These are phyloP conservation scores for Aspergillus mulundensis DNA, from an alignment of 495 filamentous ascomycete species.

Conservation along the genomic window DNA sequence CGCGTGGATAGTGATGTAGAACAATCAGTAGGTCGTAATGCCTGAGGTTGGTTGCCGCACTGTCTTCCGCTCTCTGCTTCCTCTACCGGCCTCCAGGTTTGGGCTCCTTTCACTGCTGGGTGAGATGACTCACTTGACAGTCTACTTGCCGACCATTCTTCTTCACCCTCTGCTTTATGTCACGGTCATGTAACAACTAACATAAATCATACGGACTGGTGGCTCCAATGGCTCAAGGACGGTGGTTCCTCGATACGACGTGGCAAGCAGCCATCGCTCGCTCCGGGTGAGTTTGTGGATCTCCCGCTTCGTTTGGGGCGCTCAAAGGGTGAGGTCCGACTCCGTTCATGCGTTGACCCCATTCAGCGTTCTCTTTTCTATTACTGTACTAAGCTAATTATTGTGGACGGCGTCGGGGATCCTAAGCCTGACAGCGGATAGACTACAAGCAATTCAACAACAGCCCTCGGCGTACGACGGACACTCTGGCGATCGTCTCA, in stretches of 20 bases:
- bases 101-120: too few relatives aligned
- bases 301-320: constrained; percentile 16
- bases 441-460: neutral
- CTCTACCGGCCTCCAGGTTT: neutral
- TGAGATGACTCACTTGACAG: constrained; percentile 6
- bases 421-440: neutral
- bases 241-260: constrained; percentile 16
- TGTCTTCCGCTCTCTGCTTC: neutral
- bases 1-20: neutral
- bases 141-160: neutral
- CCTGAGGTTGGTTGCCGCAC: neutral
- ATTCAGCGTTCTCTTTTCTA: neutral
- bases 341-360: neutral
- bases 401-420: neutral
- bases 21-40: neutral
- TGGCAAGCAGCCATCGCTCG: constrained; percentile 23
- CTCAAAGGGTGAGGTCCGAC: constrained; percentile 1
- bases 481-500: constrained; percentile 6
- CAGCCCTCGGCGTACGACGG: neutral
- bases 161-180: neutral
- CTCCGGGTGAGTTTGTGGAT: constrained; percentile 16
- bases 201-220: constrained; percentile 7
- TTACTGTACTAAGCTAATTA: neutral
- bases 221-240: constrained; percentile 16
- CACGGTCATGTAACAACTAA: neutral